Evolutionary conservation across 1,284 basidiomycete genomes (phyloP).

Genomic region (Ustilago trichophora): DNA sequence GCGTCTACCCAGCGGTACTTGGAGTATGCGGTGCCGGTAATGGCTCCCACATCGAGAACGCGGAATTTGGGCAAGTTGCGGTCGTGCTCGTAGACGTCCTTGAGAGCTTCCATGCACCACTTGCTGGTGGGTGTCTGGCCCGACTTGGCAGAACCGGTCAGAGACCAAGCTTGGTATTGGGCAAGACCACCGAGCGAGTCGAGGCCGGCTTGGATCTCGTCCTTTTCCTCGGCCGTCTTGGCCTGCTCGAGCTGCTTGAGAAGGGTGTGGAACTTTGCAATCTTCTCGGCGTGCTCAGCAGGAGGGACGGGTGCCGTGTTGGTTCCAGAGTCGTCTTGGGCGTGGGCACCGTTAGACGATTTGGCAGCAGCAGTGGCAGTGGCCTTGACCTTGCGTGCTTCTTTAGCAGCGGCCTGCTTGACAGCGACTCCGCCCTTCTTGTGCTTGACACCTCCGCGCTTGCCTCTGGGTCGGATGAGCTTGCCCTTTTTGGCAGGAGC

Average conservation of each 20-base stretch:
- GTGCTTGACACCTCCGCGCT: slow-evolving; percentile 62
- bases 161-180: slow-evolving; percentile 59
- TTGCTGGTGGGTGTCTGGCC: slow-evolving; percentile 52
- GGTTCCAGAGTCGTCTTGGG: slow-evolving; percentile 1
- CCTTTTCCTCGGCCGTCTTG: slow-evolving; percentile 35
- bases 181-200: slow-evolving; percentile 58
- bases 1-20: slow-evolving; percentile 66
- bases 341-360: slow-evolving; percentile 2
- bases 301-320: slow-evolving; percentile 18
- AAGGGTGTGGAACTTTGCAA: slow-evolving; percentile 60
- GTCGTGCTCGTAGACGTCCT: slow-evolving; percentile 33
- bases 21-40: slow-evolving; percentile 65
- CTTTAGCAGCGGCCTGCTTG: slow-evolving; percentile 14
- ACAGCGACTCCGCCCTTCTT: slow-evolving; percentile 20
- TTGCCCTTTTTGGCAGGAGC: slow-evolving; percentile 27
- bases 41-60: slow-evolving; percentile 68
- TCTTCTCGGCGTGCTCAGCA: slow-evolving; percentile 50
- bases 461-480: slow-evolving; percentile 59
- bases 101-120: slow-evolving; percentile 58
- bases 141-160: slow-evolving; percentile 43
- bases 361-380: too few relatives aligned
- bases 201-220: slow-evolving; percentile 38
- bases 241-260: slow-evolving; percentile 61
- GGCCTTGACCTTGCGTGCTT: slow-evolving; percentile 21
- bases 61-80: slow-evolving; percentile 30